Base-by-base conservation (phyloP, 805 yeast species). In the Dipodascopsis tothii region DNA sequence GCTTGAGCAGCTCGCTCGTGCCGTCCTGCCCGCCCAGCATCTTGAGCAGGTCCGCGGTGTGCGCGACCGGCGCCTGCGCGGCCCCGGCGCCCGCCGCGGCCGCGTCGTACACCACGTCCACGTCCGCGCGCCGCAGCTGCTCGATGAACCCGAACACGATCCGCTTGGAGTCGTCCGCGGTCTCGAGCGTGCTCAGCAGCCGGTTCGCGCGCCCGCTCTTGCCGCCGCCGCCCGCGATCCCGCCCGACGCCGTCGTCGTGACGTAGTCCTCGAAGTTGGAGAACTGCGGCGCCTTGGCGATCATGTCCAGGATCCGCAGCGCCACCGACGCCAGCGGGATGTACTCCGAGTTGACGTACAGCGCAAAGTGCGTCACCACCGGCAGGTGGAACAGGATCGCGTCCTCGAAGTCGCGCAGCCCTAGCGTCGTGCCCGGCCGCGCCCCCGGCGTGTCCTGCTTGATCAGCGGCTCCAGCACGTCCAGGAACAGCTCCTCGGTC, bases 141-240 rank as follows among this genome's bases (percentile, higher is more conserved):
- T 77, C 74, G 34, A 84, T 77, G 46, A 87, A 78, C 0, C 86
- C 77, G 53, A 74, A 75, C 47, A 82, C 75, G 32, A 90, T 82
- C 51, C 88, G 72, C 1, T 73, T 66, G 0, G 94, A 77, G 53
- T 88, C 96, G 52, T 84, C 84, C 25, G 83, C 75, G 14, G 87
- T 80, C 55, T 80, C 82, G 41, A 83, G 71, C 32, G 84, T 71
- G 0, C 85, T 78, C 37, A 88, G 61, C 11, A 90, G 63, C 51
- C 87, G 75, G 49, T 79, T 80, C 41, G 70, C 75, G 4, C 37
- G 18, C 17, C 51, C 54, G 7, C 38, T n/a, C 19, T 42, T 50
- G 20, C 32, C 37, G 9, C 42, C 21, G n/a, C 42, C 39, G 5
- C 30, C 35, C 22, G 40, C 40, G 11, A 33, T 33, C 9, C 22